Base-by-base conservation (phyloP, 1,284 basidiomycete species). In the Omphalotus olearius region DNA sequence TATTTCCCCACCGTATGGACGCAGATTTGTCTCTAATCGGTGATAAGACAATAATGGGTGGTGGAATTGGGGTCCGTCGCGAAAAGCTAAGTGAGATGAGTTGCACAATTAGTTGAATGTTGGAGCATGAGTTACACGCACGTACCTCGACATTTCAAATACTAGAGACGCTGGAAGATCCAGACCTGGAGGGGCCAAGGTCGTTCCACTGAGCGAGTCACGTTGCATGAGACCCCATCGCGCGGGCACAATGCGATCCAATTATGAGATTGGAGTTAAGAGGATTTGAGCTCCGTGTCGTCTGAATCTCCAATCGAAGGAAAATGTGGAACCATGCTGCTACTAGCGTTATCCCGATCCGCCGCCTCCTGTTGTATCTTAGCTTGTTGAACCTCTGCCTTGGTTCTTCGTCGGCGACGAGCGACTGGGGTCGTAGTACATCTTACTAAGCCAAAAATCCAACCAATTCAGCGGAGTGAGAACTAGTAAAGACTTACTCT, bases 351-450 rank as follows among this genome's bases (percentile, higher is more conserved):
- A 23, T 11, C 20, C 17, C 11, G 17, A 11, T 4, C 11, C 17
- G 11, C 17, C 20, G 17, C 17, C 40, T 20, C 26, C 10, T 5
- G 20, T 20, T 10, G 10, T 11, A 14, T 4, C 25, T 36, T 14
- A 16, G 33, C 47, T 41, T 28, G 11, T 35, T 50, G 30, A 6
- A 50, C 20, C 33, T 50, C 20, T 4, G 48, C 48, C 37, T 44
- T 50, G 1, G 48, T 44, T 35, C 41, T 43, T 16, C 48, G 18
- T 40, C 45, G 45, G 17, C 37, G 18, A 5, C 43, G 43, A 39
- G n/a, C 14, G 9, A 35, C 37, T 9, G 50, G 50, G 4, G 50
- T 45, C 1, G 42, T 51, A 14, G 23, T 39, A 45, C 50, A 51
- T 14, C 50, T 51, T 16, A 20, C 40, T n/a, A n/a, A n/a, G n/a